Evolutionary conservation across 768 basidiomycete genomes (phyloP).

Genomic region (Vishniacozyma victoriae): DNA sequence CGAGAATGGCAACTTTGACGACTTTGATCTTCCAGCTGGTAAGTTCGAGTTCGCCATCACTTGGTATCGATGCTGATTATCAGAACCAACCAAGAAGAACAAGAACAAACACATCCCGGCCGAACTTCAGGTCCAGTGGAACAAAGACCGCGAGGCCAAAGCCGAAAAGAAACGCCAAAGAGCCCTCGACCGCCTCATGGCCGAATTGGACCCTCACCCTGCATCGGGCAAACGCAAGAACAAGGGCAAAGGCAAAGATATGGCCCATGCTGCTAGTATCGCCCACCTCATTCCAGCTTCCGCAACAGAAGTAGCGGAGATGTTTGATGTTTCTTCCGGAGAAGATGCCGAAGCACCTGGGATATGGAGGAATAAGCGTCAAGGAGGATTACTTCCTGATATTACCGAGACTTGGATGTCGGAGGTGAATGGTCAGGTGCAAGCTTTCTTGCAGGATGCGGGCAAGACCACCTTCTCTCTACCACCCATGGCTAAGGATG

Average conservation of each 20-base stretch:
- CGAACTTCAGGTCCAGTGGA: constrained; percentile 66
- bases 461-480: constrained; percentile 58
- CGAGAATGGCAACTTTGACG: constrained; percentile 53
- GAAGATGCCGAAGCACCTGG: constrained; percentile 16
- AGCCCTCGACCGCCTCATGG: constrained; percentile 54
- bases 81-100: constrained; percentile 41
- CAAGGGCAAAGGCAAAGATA: constrained; percentile 51
- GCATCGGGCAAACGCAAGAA: constrained; percentile 32
- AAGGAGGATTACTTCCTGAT: constrained; percentile 3
- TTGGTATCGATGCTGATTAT: constrained; percentile 19
- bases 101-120: constrained; percentile 51
- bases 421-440: constrained; percentile 53
- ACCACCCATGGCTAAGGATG: constrained; percentile 70
- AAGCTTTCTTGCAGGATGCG: constrained; percentile 60
- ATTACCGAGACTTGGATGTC: constrained; percentile 3
- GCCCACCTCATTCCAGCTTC: constrained; percentile 36
- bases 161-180: constrained; percentile 66
- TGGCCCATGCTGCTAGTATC: constrained; percentile 46
- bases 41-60: neutral
- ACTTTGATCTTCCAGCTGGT: constrained; percentile 15
- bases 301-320: constrained; percentile 53
- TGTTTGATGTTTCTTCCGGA: constrained; percentile 55
- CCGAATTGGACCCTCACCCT: constrained; percentile 60
- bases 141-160: constrained; percentile 74
- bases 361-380: constrained; percentile 17